These are phyloP conservation scores for Gentiana macrophylla DNA, from an alignment of 257 asterid genomes.

Conservation along the genomic window DNA sequence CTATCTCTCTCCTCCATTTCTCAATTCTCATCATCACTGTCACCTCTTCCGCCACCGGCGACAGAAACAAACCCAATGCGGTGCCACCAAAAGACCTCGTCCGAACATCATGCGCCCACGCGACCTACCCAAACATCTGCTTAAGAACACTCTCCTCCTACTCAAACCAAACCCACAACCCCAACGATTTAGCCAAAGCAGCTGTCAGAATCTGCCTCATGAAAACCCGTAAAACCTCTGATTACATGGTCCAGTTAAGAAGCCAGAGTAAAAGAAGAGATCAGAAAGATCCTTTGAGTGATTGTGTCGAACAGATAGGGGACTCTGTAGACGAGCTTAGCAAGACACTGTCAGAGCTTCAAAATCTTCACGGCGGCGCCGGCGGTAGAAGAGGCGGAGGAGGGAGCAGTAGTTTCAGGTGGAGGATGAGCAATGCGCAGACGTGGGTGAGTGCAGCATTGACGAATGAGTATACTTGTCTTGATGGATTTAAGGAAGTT, in stretches of 20 bases:
- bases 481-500: constrained; percentile 75
- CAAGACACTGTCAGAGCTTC: constrained; percentile 47
- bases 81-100: constrained; percentile 33
- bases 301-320: constrained; percentile 66
- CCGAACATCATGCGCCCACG: constrained; percentile 63
- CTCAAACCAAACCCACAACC: constrained; percentile 54
- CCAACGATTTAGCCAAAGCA: constrained; percentile 56
- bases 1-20: not conserved
- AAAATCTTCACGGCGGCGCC: constrained; percentile 40
- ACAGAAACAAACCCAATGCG: not conserved
- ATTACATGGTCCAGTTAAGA: constrained; percentile 26
- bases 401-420: not conserved
- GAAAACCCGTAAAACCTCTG: constrained; percentile 32
- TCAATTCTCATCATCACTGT: not conserved
- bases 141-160: constrained; percentile 61
- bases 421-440: constrained; percentile 74
- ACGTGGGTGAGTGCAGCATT: constrained; percentile 97
- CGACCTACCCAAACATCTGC: constrained; percentile 83
- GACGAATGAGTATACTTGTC: constrained; percentile 82
- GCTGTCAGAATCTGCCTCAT: constrained; percentile 63
- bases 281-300: constrained; percentile 45
- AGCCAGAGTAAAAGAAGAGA: constrained; percentile 25
- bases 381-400: constrained; percentile 11
- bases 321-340: constrained; percentile 65
- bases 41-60: not conserved